Percentiles rank a stretch among this genome's conserved stretches.
phyloP scores from a whole-genome alignment of 2,329 filamentous ascomycete species.

The Volutella citrinella region DNA sequence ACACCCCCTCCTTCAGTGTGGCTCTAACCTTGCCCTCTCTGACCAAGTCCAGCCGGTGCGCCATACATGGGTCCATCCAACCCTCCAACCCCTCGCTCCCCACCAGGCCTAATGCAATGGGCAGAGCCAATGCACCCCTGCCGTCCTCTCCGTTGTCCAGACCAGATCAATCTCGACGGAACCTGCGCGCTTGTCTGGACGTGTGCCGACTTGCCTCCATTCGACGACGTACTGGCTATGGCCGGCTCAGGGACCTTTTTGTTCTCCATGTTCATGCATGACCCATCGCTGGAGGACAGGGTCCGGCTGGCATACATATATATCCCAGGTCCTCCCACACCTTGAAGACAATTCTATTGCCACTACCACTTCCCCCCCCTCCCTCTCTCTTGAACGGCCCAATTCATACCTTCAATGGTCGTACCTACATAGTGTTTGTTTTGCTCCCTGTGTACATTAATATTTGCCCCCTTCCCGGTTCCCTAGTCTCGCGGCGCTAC shows the following conservation, averaged over 20 bases:
- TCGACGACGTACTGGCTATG: constrained; percentile 19
- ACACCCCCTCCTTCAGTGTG: constrained; percentile 24
- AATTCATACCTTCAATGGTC: constrained; percentile 24
- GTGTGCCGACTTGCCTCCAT: constrained; percentile 24
- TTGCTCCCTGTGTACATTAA: constrained; percentile 24
- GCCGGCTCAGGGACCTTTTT: constrained; percentile 30
- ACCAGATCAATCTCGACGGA: constrained; percentile 29
- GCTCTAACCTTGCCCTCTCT: constrained; percentile 22
- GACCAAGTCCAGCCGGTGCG: constrained; percentile 29
- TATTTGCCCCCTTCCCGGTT: constrained; percentile 14
- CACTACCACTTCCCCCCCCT: constrained; percentile 24
- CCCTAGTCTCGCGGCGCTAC: constrained; percentile 16
- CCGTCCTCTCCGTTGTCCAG: constrained; percentile 26
- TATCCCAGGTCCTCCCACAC: constrained; percentile 44
- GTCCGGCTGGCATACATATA: constrained; percentile 36
- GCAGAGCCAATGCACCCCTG: constrained; percentile 27
- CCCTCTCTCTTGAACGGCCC: constrained; percentile 20
- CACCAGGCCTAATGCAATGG: constrained; percentile 28
- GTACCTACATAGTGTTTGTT: constrained; percentile 25
- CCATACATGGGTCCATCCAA: constrained; percentile 25
- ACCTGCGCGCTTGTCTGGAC: constrained; percentile 26
- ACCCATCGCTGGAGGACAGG: constrained; percentile 23
- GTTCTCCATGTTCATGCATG: constrained; percentile 38
- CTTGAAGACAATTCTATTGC: constrained; percentile 28
- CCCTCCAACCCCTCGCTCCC: constrained; percentile 28